Evolutionary conservation across 1,284 basidiomycete species (phyloP).

Genomic region (Moniliophthora roreri): DNA sequence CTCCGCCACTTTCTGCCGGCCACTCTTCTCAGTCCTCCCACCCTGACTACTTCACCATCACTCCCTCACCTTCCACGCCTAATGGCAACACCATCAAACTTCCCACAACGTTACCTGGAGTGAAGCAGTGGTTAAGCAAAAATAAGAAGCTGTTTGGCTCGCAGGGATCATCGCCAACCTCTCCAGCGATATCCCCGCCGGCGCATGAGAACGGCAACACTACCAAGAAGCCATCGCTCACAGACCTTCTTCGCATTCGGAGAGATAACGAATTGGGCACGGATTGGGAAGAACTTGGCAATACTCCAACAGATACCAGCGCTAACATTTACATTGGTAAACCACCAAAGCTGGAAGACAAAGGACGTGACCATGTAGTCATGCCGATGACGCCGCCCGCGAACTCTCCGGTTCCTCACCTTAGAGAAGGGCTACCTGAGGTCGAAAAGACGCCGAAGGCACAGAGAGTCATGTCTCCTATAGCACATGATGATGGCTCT

Average conservation of each 20-base stretch:
- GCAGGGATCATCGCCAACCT: slow-evolving; percentile 36
- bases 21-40: slow-evolving; percentile 47
- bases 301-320: slow-evolving; percentile 45
- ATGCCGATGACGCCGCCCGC: slow-evolving; percentile 13
- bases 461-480: slow-evolving; percentile 32
- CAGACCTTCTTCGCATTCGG: slow-evolving; percentile 55
- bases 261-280: slow-evolving; percentile 53
- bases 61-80: slow-evolving; percentile 36
- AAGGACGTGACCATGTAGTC: slow-evolving; percentile 21
- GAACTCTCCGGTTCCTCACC: slow-evolving; percentile 11
- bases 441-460: slow-evolving; percentile 42
- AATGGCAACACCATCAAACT: slow-evolving; percentile 47
- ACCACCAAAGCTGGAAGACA: slow-evolving; percentile 23
- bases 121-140: slow-evolving; percentile 73
- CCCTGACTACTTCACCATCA: slow-evolving; percentile 48
- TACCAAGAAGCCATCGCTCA: slow-evolving; percentile 61
- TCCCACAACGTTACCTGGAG: slow-evolving; percentile 70
- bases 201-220: slow-evolving; percentile 25
- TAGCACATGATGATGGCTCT: slow-evolving; percentile 25
- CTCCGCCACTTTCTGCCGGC: slow-evolving; percentile 40
- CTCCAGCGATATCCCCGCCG: slow-evolving; percentile 31
- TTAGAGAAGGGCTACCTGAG: slow-evolving; percentile 28
- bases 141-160: slow-evolving; percentile 52
- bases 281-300: slow-evolving; percentile 64
- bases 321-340: slow-evolving; percentile 36